Base-by-base conservation (phyloP, 164 flowering plant genomes). In the Chloranthus sessilifolius region DNA sequence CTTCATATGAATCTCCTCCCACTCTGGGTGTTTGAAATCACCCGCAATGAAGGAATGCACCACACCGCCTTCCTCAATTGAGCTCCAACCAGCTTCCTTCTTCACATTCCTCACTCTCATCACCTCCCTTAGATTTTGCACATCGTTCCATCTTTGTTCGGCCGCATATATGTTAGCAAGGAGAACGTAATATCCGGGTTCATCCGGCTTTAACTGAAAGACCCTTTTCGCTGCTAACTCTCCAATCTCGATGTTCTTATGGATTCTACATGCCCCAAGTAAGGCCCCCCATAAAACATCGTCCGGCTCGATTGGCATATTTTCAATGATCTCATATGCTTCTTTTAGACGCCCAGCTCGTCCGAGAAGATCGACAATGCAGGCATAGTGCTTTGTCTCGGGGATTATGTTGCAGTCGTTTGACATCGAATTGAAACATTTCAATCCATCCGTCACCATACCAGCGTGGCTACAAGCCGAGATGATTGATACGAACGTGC, bases 271-370 rank as follows among this genome's bases (percentile, higher is more conserved):
- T 5, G 52, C 52, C 1, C 52, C 52, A 9, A 56, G 52, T 19
- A 56, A 25, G 17, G 59, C 44, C 3, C 59, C 50, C 59, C 59
- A 56, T 15, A 56, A 31, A 9, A 46, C 59, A 46, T 47, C 59
- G 46, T 56, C 59, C 1, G 50, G 34, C 23, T 25, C 52, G 4
- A 46, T 6, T 11, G 59, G 59, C 50, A 56, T 56, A 17, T 16
- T 19, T 25, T 35, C 33, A 25, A 46, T 46, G 40, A 45, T 27
- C 21, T 19, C 35, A 8, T 16, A 45, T 19, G 59, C 59, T 44
- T 56, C 52, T 46, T 37, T 34, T 9, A 55, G 20, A 19, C 17
- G 44, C 8, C 59, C 59, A 0, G 52, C 52, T 0, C 51, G 59
- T 10, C 52, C 43, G 1, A 56, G 42, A 3, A 56, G 24, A 47